These are phyloP conservation scores for Fagus crenata DNA, from an alignment of 306 rosid species.

Conservation along the genomic window DNA sequence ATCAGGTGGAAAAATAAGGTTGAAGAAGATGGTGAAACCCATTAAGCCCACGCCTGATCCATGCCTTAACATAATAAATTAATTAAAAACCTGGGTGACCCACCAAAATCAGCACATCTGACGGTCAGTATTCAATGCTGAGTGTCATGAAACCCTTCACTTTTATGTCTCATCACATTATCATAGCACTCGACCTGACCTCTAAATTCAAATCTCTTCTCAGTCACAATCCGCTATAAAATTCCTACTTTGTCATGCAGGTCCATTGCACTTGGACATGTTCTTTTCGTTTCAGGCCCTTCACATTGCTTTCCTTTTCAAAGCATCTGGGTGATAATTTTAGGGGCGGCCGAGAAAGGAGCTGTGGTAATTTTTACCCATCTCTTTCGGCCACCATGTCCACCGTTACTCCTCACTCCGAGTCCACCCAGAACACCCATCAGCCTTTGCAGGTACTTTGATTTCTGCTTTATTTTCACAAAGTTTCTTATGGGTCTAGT, in stretches of 20 bases:
- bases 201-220: too few species aligned
- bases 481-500: neutral
- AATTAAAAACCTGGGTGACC: neutral
- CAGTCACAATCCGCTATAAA: too few species aligned
- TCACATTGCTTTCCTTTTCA: slow-evolving; percentile 24
- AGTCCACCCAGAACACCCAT: slow-evolving; percentile 30
- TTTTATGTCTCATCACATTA: too few species aligned
- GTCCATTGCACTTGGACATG: slow-evolving; percentile 48
- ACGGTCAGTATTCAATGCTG: neutral
- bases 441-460: slow-evolving; percentile 60
- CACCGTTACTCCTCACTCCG: slow-evolving; percentile 38
- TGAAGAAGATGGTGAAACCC: too few species aligned
- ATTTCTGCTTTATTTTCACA: slow-evolving; percentile 4
- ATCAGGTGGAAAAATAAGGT: too few species aligned
- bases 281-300: slow-evolving; percentile 32
- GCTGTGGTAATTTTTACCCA: slow-evolving; percentile 15
- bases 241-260: slow-evolving; percentile 24
- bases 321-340: slow-evolving; percentile 28
- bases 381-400: slow-evolving; percentile 64
- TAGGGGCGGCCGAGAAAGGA: neutral
- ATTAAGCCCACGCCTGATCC: neutral
- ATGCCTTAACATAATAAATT: neutral
- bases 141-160: neutral
- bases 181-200: too few species aligned
- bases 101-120: neutral